Conservation (phyloP, 495 filamentous ascomycete species). For the Viridothelium virens region DNA sequence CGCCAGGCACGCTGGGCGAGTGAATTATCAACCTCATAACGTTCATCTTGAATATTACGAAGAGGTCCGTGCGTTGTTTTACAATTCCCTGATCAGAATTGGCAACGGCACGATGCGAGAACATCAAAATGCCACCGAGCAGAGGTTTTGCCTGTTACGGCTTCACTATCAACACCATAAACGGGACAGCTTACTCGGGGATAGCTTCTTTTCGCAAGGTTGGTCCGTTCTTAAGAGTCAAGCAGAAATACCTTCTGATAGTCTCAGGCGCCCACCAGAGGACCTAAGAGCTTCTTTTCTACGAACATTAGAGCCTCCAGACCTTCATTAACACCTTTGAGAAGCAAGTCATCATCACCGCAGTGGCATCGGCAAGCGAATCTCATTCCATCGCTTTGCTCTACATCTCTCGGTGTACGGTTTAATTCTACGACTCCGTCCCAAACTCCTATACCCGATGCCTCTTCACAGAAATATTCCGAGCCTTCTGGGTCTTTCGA, state of each 20-base stretch:
- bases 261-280: neutral
- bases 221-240: neutral
- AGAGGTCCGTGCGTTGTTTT: neutral
- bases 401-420: neutral
- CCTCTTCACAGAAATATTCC: neutral
- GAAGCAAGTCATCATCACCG: neutral
- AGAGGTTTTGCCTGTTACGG: neutral
- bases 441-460: neutral
- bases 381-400: neutral
- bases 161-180: neutral
- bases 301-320: neutral
- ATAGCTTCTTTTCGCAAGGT: neutral
- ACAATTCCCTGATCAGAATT: neutral
- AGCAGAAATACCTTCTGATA: neutral
- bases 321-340: neutral
- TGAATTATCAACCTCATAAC: too few species aligned
- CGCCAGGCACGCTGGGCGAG: too few species aligned
- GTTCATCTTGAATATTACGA: too few species aligned
- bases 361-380: neutral
- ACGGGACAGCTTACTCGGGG: neutral
- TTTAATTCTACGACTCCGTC: constrained; percentile 20
- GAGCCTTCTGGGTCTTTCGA: neutral
- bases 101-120: neutral
- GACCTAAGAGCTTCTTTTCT: neutral
- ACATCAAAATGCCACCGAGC: constrained; percentile 4